phyloP scores from a whole-genome alignment of 2,329 filamentous ascomycete genomes.

The Xylaria sp. region DNA sequence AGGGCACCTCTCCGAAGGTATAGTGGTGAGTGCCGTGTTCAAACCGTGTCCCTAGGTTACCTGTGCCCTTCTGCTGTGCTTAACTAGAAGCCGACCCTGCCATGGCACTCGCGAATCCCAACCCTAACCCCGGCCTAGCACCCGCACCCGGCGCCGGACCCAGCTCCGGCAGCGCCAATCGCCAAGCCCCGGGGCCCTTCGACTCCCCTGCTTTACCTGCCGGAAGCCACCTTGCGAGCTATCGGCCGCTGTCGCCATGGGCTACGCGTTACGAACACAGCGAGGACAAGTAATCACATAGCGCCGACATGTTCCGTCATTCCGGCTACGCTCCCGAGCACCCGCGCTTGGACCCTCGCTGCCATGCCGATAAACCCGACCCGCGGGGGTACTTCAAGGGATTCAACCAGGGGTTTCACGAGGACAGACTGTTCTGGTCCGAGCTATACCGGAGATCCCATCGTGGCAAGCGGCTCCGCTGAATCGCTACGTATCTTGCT shows the following conservation, averaged over 20 bases:
- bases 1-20: too few species aligned
- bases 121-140: neutral
- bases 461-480: neutral
- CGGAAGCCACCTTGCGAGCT: neutral
- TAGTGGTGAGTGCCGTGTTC: too few species aligned
- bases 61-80: too few species aligned
- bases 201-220: neutral
- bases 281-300: neutral
- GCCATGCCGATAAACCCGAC: neutral
- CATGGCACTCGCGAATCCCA: neutral
- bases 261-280: neutral
- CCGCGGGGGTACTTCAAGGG: neutral
- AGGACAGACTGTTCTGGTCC: neutral
- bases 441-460: neutral
- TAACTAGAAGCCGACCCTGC: too few species aligned
- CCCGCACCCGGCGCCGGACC: neutral
- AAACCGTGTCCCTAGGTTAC: too few species aligned
- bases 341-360: neutral
- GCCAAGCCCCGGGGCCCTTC: neutral
- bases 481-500: neutral
- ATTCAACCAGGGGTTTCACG: neutral
- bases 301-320: neutral
- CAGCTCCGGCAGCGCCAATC: too few species aligned
- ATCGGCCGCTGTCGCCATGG: neutral
- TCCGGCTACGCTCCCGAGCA: slow-evolving; percentile 3